These are phyloP conservation scores for Bruguiera parviflora DNA, from an alignment of 345 rosid genomes.

Conservation along the genomic window DNA sequence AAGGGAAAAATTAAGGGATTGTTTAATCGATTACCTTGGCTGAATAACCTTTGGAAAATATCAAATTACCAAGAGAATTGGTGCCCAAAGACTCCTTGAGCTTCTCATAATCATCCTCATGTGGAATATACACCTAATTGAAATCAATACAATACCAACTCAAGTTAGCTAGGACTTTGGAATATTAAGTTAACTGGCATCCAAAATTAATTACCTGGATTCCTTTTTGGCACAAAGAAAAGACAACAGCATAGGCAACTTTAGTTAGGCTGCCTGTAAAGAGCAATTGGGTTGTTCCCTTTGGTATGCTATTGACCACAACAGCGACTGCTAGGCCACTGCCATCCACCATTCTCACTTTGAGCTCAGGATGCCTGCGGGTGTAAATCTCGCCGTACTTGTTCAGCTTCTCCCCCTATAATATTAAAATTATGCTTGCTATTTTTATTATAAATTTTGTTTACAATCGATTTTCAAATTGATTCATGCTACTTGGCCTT, in stretches of 20 bases:
- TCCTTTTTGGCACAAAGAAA: slow-evolving; percentile 42
- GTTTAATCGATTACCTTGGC: slow-evolving; percentile 34
- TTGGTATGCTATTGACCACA: slow-evolving; percentile 50
- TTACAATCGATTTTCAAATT: too few species aligned
- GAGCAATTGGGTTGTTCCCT: slow-evolving; percentile 45
- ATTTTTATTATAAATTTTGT: too few species aligned
- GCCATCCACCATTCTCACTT: slow-evolving; percentile 62
- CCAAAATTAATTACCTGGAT: slow-evolving; percentile 37
- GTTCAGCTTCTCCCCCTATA: too few species aligned
- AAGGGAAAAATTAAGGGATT: background rate
- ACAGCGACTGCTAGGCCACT: slow-evolving; percentile 56
- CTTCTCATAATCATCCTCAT: slow-evolving; percentile 36
- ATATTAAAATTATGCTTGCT: too few species aligned
- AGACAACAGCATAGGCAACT: slow-evolving; percentile 48
- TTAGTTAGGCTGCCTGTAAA: slow-evolving; percentile 46
- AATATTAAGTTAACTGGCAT: background rate
- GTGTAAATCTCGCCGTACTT: too few species aligned
- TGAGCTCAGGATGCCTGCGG: slow-evolving; percentile 37
- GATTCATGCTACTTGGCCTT: too few species aligned
- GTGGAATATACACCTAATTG: slow-evolving; percentile 38
- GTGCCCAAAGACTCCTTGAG: slow-evolving; percentile 31
- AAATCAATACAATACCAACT: background rate
- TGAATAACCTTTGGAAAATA: slow-evolving; percentile 29
- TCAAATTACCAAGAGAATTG: slow-evolving; percentile 20
- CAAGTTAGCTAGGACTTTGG: background rate